phyloP scores from a whole-genome alignment of 768 basidiomycete genomes.

The Russula sp. region DNA sequence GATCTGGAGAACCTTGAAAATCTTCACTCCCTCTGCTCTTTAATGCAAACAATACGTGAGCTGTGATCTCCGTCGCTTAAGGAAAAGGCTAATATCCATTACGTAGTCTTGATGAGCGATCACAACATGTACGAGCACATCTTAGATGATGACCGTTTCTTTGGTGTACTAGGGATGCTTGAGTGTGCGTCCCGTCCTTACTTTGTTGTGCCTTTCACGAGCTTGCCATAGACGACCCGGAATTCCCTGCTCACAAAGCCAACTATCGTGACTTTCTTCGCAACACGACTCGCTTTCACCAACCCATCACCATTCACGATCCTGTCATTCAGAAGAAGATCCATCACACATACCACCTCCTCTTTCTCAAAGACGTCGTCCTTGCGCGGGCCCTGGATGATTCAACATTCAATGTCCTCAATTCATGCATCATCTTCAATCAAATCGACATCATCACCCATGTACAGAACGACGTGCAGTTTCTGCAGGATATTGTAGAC shows the following conservation, averaged over 20 bases:
- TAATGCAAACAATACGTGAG: constrained; percentile 93
- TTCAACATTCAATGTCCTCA: constrained; percentile 93
- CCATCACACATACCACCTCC: constrained; percentile 94
- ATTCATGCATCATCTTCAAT: constrained; percentile 97
- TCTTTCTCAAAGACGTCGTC: constrained; percentile 97
- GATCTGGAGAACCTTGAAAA: constrained; percentile 88
- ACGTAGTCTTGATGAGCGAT: constrained; percentile 87
- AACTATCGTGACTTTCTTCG: constrained; percentile 92
- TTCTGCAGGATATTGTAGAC: constrained; percentile 71
- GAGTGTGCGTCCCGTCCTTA: constrained; percentile 65
- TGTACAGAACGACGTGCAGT: constrained; percentile 67
- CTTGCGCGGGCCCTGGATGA: constrained; percentile 93
- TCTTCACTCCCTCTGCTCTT: constrained; percentile 80
- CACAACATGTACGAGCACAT: constrained; percentile 92
- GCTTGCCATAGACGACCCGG: constrained; percentile 74
- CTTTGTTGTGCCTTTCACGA: constrained; percentile 9
- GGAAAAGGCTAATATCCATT: background rate
- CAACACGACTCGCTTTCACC: constrained; percentile 75
- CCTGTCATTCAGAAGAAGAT: constrained; percentile 73
- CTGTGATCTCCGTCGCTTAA: constrained; percentile 14
- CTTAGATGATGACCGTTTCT: constrained; percentile 85
- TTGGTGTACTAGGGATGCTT: constrained; percentile 90
- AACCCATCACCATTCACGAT: constrained; percentile 82
- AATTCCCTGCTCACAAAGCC: constrained; percentile 94
- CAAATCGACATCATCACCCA: constrained; percentile 96